Conservation (phyloP, 768 basidiomycete genomes). For the Rhizopogon sp. region DNA sequence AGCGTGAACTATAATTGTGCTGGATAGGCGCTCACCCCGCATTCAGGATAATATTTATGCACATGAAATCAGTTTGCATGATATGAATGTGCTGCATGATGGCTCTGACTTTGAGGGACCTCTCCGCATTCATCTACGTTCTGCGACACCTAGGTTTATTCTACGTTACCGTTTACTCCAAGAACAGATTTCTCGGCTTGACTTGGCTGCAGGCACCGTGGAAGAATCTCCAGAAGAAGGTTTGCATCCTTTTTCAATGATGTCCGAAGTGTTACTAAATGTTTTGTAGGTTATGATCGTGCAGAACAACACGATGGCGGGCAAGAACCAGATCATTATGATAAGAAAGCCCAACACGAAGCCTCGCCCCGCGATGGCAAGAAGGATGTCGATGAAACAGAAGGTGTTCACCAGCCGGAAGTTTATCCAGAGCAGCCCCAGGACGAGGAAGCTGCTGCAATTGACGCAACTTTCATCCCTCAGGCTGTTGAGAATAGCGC, state of each 20-base stretch:
- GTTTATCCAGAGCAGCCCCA: neutral
- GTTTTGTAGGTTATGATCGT: neutral
- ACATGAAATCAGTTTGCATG: constrained; percentile 66
- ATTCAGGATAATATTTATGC: constrained; percentile 64
- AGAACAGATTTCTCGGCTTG: constrained; percentile 44
- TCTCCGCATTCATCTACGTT: constrained; percentile 51
- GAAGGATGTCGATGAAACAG: neutral
- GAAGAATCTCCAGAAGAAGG: constrained; percentile 18
- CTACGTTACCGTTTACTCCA: constrained; percentile 60
- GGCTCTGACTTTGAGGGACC: constrained; percentile 57
- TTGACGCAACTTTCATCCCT: constrained; percentile 1
- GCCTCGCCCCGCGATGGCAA: neutral
- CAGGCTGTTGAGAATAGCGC: constrained; percentile 9
- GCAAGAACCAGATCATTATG: constrained; percentile 4
- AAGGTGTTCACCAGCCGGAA: constrained; percentile 2
- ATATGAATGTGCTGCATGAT: constrained; percentile 67
- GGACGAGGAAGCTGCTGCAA: constrained; percentile 1
- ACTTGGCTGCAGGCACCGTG: constrained; percentile 15
- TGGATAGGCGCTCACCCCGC: constrained; percentile 3
- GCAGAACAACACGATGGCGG: constrained; percentile 1
- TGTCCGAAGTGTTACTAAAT: neutral
- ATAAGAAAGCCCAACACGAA: neutral
- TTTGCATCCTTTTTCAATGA: neutral
- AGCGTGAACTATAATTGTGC: neutral
- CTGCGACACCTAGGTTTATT: constrained; percentile 55